Percentiles rank a stretch among this genome's conserved stretches.
These are phyloP conservation scores for Diaporthe sp. DNA, from an alignment of 2,329 filamentous ascomycete species.

Conservation along the genomic window DNA sequence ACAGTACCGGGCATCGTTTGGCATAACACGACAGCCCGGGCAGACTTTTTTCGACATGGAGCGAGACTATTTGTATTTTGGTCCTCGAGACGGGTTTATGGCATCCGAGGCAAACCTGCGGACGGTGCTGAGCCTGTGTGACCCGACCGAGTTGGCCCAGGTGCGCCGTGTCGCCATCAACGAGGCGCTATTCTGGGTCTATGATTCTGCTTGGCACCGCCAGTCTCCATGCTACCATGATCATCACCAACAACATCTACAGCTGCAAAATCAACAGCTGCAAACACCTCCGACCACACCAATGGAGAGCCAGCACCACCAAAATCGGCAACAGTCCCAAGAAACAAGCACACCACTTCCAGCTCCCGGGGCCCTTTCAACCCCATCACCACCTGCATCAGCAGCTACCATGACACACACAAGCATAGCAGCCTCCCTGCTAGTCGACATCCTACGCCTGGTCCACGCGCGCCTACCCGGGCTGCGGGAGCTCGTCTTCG, in stretches of 20 bases:
- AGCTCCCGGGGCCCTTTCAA: slow-evolving; percentile 10
- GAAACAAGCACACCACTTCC: background rate
- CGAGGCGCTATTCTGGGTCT: slow-evolving; percentile 55
- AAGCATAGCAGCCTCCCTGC: slow-evolving; percentile 54
- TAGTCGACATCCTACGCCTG: slow-evolving; percentile 55
- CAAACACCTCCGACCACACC: slow-evolving; percentile 13
- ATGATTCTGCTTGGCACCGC: slow-evolving; percentile 30
- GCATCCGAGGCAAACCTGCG: slow-evolving; percentile 59
- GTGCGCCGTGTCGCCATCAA: slow-evolving; percentile 60
- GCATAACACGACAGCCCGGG: slow-evolving; percentile 55
- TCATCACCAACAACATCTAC: background rate
- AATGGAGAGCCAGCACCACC: background rate
- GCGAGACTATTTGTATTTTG: slow-evolving; percentile 62
- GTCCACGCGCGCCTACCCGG: slow-evolving; percentile 54
- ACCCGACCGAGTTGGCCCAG: slow-evolving; percentile 53
- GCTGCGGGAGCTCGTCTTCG: slow-evolving; percentile 58
- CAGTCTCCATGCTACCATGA: background rate
- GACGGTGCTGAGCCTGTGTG: slow-evolving; percentile 58
- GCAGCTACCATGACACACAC: slow-evolving; percentile 34
- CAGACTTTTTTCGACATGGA: slow-evolving; percentile 57
- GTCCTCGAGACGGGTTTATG: slow-evolving; percentile 58
- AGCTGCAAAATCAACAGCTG: slow-evolving; percentile 1
- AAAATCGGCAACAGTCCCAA: background rate
- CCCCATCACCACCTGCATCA: slow-evolving; percentile 41
- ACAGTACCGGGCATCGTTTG: slow-evolving; percentile 56